Evolutionary conservation across 306 rosid genomes (phyloP), one percentile per base, ranked within the genome.

Genomic region (Casuarina glauca): DNA sequence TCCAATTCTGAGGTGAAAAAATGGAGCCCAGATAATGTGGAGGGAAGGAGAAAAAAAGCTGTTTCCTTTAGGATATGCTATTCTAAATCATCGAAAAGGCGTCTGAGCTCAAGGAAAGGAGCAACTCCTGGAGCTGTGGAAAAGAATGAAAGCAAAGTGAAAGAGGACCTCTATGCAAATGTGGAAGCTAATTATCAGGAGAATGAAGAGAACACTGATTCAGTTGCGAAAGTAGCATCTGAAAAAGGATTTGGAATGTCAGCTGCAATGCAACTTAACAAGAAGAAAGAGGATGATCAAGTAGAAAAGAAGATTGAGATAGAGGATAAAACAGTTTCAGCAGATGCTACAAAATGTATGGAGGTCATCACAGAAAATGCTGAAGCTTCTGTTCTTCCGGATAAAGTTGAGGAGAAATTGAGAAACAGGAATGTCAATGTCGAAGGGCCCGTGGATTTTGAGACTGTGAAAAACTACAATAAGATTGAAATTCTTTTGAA

Each of bases 201-300:
- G 50, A 49, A 8, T n/a, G 50, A 20, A 19, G 63, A 57, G 48
- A 42, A 66, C 49, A 66, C 19, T 66, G 49, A 66, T 66, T 41
- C 50, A 39, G 13, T 6, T 16, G 71, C 71, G 42, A 16, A 43
- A n/a, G 35, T 8, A 41, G 32, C 13, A 66, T 15, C 12, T 66
- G 71, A 41, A 66, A 43, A 61, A 36, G 16, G 36, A 61, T n/a
- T 32, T 66, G 71, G 32, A 66, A 41, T 66, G 20, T 17, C 20
- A 42, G 49, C 71, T 66, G 71, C 41, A 66, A 10, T 10, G 12
- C 35, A 66, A 66, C 48, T 17, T 2, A 39, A 41, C 32, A 66
- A 66, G 71, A 17, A 66, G 71, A 66, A 17, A 66, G 71, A 66
- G n/a, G 48, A 39, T 36, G 49, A 66, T 66, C 50, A 6, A 10